phyloP scores from a whole-genome alignment of 2,329 filamentous ascomycete species.

The Aspergillus sp. region DNA sequence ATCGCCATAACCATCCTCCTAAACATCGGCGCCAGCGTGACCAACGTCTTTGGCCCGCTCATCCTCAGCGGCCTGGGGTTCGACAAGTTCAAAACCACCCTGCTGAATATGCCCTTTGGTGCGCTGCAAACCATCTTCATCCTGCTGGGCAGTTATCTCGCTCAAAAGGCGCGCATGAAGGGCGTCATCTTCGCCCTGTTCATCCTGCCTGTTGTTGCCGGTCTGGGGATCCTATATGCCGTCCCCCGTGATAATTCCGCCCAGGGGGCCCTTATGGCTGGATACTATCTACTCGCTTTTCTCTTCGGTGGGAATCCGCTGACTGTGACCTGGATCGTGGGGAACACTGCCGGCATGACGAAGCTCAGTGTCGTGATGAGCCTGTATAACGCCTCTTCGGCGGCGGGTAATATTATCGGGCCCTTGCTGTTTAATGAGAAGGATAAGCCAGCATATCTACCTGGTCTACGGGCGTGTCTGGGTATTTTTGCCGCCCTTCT shows the following conservation, averaged over 20 bases:
- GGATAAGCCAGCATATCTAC: constrained; percentile 60
- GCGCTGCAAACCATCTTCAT: constrained; percentile 62
- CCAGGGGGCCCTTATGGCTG: constrained; percentile 54
- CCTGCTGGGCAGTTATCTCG: constrained; percentile 58
- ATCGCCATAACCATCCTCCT: constrained; percentile 60
- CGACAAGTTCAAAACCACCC: constrained; percentile 56
- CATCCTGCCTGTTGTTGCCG: constrained; percentile 61
- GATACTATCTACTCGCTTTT: constrained; percentile 67
- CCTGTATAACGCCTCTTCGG: constrained; percentile 62
- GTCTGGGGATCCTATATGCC: constrained; percentile 56
- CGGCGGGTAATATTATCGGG: constrained; percentile 66
- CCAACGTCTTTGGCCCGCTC: constrained; percentile 65
- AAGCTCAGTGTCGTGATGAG: constrained; percentile 67
- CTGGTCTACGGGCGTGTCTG: constrained; percentile 55
- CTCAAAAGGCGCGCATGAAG: constrained; percentile 59
- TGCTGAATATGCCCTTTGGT: constrained; percentile 69
- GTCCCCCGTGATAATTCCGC: constrained; percentile 46
- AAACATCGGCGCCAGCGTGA: constrained; percentile 64
- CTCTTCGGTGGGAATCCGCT: constrained; percentile 66
- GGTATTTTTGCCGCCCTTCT: constrained; percentile 51
- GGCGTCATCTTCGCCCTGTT: constrained; percentile 54
- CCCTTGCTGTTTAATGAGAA: constrained; percentile 60
- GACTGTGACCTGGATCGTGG: constrained; percentile 67
- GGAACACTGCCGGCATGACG: constrained; percentile 66
- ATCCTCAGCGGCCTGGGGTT: constrained; percentile 63